phyloP scores from a whole-genome alignment of 2,329 filamentous ascomycete species.

The Curvularia hawaiiensis region DNA sequence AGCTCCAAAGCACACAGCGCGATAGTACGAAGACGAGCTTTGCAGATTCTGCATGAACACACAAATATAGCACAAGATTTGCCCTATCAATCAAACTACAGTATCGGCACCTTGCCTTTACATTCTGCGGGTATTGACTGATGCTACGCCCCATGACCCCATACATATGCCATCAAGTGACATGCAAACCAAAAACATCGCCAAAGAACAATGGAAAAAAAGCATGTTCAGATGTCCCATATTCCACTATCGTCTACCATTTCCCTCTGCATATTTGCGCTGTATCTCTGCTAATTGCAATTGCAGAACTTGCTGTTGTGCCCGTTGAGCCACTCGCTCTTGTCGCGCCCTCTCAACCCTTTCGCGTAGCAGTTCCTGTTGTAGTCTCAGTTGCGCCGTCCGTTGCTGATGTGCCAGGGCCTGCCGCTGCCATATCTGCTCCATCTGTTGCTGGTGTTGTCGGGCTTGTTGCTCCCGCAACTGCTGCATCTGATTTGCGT shows the following conservation, averaged over 20 bases:
- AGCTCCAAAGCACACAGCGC: slow-evolving; percentile 41
- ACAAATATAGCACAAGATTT: background rate
- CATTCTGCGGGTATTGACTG: background rate
- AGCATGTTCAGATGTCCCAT: background rate
- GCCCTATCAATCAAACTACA: background rate
- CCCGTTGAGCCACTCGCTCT: too few species aligned
- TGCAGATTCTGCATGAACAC: slow-evolving; percentile 21
- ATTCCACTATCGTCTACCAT: background rate
- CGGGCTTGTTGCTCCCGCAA: too few species aligned
- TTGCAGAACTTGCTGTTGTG: background rate
- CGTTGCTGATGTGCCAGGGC: background rate
- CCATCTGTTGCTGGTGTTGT: too few species aligned
- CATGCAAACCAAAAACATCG: background rate
- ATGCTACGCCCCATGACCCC: background rate
- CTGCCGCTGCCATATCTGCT: too few species aligned
- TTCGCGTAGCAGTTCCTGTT: background rate
- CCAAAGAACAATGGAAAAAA: background rate
- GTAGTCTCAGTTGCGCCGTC: background rate
- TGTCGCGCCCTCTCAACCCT: too few species aligned
- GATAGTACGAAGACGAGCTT: slow-evolving; percentile 24
- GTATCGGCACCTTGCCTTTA: background rate
- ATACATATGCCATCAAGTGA: background rate
- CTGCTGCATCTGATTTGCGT: too few species aligned
- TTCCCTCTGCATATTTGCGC: background rate
- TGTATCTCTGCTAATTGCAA: too few species aligned